Conservation (phyloP, 1,284 basidiomycete genomes). For the Fomes fomentarius region DNA sequence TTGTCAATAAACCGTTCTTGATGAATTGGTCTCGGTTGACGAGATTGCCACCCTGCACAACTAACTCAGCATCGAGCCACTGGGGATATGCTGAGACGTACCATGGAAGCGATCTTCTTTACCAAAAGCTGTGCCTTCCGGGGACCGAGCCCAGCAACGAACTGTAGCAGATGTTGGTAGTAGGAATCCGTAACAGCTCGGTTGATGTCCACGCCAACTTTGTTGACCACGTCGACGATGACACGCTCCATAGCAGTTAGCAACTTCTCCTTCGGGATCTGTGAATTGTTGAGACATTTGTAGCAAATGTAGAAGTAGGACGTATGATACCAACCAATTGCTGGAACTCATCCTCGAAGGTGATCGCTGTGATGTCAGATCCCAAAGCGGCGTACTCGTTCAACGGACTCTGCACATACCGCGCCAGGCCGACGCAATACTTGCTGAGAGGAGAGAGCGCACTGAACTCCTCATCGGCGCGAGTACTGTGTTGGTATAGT, state of each 20-base stretch:
- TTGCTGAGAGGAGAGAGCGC: constrained; percentile 82
- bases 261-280: constrained; percentile 89
- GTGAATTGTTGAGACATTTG: constrained; percentile 21
- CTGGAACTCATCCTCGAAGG: constrained; percentile 85
- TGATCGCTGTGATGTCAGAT: constrained; percentile 78
- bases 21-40: constrained; percentile 87
- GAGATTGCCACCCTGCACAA: constrained; percentile 76
- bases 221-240: constrained; percentile 89
- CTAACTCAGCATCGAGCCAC: constrained; percentile 13
- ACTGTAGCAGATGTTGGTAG: constrained; percentile 87
- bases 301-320: not conserved
- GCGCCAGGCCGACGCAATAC: constrained; percentile 94
- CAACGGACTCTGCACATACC: constrained; percentile 93
- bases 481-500: constrained; percentile 90
- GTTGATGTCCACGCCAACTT: constrained; percentile 96
- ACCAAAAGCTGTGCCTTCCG: constrained; percentile 90
- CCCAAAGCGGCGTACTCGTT: constrained; percentile 93
- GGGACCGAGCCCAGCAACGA: constrained; percentile 93
- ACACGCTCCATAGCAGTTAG: constrained; percentile 83
- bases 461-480: constrained; percentile 87
- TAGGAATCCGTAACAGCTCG: constrained; percentile 87
- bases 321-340: constrained; percentile 69
- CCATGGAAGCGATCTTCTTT: constrained; percentile 79
- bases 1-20: constrained; percentile 77
- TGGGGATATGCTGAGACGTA: constrained; percentile 36